These are phyloP conservation scores for Quercus bicolor DNA, from an alignment of 306 rosid species.

Conservation along the genomic window DNA sequence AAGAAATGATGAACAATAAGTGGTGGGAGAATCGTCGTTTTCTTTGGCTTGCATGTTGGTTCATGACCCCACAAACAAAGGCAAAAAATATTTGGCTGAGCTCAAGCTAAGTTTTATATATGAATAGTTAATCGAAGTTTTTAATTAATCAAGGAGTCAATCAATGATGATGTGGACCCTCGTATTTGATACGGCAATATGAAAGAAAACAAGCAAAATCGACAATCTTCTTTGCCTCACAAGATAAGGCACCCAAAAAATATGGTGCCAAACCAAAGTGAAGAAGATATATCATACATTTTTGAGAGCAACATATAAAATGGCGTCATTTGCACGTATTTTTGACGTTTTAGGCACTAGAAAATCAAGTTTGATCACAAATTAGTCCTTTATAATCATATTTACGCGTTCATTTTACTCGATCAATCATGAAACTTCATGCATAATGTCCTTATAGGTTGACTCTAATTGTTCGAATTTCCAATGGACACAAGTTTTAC, in stretches of 20 bases:
- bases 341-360: background rate
- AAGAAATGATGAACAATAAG: constrained; percentile 35
- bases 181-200: background rate
- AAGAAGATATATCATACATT: background rate
- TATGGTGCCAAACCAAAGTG: background rate
- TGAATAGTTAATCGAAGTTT: constrained; percentile 1
- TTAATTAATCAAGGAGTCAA: constrained; percentile 19
- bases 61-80: constrained; percentile 38
- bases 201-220: background rate
- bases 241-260: background rate
- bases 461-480: too few species aligned
- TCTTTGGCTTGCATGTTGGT: constrained; percentile 17
- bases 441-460: too few species aligned
- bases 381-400: background rate
- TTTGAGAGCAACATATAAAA: background rate
- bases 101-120: constrained; percentile 12
- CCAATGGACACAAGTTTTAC: too few species aligned
- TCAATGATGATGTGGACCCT: constrained; percentile 15
- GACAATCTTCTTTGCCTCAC: background rate
- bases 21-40: constrained; percentile 43
- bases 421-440: background rate
- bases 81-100: constrained; percentile 12
- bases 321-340: background rate
- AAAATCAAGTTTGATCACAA: background rate
- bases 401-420: background rate